A percentile compares a stretch with the other conserved stretches of the same genome.
Conservation (phyloP, 2,329 filamentous ascomycete species). For the Stagonosporopsis vannaccii region DNA sequence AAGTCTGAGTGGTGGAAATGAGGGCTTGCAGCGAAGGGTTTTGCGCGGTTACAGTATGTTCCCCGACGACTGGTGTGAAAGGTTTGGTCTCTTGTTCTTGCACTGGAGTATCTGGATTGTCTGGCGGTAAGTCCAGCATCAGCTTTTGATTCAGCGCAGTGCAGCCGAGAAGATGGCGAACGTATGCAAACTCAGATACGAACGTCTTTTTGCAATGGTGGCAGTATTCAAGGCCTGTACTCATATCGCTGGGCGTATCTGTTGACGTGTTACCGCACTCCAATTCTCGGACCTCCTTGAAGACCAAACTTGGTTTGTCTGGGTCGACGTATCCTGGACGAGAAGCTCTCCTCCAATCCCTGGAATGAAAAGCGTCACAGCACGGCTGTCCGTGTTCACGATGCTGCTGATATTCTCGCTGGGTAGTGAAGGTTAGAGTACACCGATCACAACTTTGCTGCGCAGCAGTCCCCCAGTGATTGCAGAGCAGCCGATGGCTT, state of each 20-base stretch:
- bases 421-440: constrained; percentile 14
- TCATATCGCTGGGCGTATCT: constrained; percentile 15
- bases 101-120: background rate
- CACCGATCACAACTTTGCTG: constrained; percentile 23
- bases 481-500: constrained; percentile 11
- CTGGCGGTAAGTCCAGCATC: background rate
- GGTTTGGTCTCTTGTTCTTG: background rate
- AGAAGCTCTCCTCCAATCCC: constrained; percentile 7
- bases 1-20: background rate
- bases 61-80: background rate
- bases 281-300: background rate
- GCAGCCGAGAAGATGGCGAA: constrained; percentile 37
- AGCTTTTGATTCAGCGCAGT: background rate
- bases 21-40: background rate
- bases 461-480: background rate
- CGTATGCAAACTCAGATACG: constrained; percentile 19
- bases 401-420: constrained; percentile 18
- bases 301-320: constrained; percentile 18
- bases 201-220: constrained; percentile 32
- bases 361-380: constrained; percentile 20
- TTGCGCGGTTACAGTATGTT: background rate
- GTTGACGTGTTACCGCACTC: constrained; percentile 15
- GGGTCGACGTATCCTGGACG: constrained; percentile 16
- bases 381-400: constrained; percentile 23
- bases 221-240: constrained; percentile 20